Conservation (phyloP, 1,139 yeast genomes). For the Blastobotrys serpentis region DNA sequence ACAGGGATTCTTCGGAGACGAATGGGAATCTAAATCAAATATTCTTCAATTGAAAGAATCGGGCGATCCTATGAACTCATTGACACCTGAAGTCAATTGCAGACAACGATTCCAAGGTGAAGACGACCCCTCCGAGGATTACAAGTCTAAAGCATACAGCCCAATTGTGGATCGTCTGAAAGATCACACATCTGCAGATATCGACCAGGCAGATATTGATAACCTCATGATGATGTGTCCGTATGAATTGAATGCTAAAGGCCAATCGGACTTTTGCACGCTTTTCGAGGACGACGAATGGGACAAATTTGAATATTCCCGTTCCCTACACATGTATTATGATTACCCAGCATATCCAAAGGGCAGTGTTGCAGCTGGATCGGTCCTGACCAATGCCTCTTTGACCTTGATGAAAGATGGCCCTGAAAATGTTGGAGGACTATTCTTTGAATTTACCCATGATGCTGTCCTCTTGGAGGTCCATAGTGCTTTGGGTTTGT, state of each 20-base stretch:
- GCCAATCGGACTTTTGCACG: constrained; percentile 51
- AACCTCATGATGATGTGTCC: constrained; percentile 49
- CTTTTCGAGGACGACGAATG: constrained; percentile 53
- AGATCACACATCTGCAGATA: constrained; percentile 2
- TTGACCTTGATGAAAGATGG: constrained; percentile 45
- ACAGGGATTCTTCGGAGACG: constrained; percentile 14
- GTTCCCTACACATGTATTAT: constrained; percentile 49
- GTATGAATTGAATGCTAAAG: constrained; percentile 52
- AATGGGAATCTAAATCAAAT: constrained; percentile 1
- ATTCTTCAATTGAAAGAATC: background rate
- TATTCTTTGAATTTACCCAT: constrained; percentile 54
- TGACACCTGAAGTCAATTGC: constrained; percentile 4
- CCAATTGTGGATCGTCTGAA: constrained; percentile 13
- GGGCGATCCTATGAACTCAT: constrained; percentile 7
- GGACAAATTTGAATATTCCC: constrained; percentile 45
- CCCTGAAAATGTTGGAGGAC: constrained; percentile 38
- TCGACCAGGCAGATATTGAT: constrained; percentile 14
- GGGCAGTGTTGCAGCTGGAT: constrained; percentile 47
- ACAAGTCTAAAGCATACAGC: constrained; percentile 4
- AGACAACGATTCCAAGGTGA: constrained; percentile 10
- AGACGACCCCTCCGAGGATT: constrained; percentile 11
- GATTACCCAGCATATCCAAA: constrained; percentile 50
- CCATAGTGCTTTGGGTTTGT: constrained; percentile 52
- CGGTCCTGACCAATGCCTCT: constrained; percentile 52
- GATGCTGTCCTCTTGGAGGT: constrained; percentile 56